Percentiles rank a stretch among this genome's conserved stretches.
Evolutionary conservation across 768 basidiomycete species (phyloP).

Genomic region (Tricholoma sp.): DNA sequence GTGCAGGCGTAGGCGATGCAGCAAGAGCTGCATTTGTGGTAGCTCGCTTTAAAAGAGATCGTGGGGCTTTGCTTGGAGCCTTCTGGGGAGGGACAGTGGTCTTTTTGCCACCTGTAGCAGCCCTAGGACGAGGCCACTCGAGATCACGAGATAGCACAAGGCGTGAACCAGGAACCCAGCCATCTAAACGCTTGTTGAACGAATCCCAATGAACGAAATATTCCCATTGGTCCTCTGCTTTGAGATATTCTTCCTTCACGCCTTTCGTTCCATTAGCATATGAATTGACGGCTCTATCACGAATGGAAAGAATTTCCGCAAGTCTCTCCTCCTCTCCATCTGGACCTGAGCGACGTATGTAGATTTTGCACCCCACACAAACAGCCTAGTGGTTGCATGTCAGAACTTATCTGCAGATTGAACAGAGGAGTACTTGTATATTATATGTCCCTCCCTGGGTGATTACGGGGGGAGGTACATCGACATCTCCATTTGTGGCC

Average conservation of each 20-base stretch:
- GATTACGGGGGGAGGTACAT: slow-evolving; percentile 56
- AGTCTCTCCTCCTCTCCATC: slow-evolving; percentile 87
- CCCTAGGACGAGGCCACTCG: slow-evolving; percentile 94
- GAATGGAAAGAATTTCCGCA: slow-evolving; percentile 93
- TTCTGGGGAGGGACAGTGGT: slow-evolving; percentile 39
- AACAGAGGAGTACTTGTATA: slow-evolving; percentile 54
- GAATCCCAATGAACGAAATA: slow-evolving; percentile 99
- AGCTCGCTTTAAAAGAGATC: slow-evolving; percentile 63
- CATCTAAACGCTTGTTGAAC: slow-evolving; percentile 98
- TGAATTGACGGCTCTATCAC: slow-evolving; percentile 71
- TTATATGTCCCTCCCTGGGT: slow-evolving; percentile 72
- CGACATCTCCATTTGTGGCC: slow-evolving; percentile 35
- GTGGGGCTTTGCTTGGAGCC: slow-evolving; percentile 60
- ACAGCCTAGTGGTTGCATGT: slow-evolving; percentile 54
- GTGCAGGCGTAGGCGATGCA: slow-evolving; percentile 52
- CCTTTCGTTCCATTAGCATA: slow-evolving; percentile 46
- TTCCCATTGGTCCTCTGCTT: slow-evolving; percentile 78
- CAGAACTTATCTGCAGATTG: slow-evolving; percentile 19
- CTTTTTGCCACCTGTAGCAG: slow-evolving; percentile 51
- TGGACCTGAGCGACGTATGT: slow-evolving; percentile 74
- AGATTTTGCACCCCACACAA: slow-evolving; percentile 93
- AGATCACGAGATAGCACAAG: slow-evolving; percentile 81
- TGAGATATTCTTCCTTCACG: slow-evolving; percentile 39
- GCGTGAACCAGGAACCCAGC: slow-evolving; percentile 90
- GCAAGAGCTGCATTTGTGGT: slow-evolving; percentile 60